Evolutionary conservation across 345 rosid genomes (phyloP).

Genomic region (Hypericum perforatum): DNA sequence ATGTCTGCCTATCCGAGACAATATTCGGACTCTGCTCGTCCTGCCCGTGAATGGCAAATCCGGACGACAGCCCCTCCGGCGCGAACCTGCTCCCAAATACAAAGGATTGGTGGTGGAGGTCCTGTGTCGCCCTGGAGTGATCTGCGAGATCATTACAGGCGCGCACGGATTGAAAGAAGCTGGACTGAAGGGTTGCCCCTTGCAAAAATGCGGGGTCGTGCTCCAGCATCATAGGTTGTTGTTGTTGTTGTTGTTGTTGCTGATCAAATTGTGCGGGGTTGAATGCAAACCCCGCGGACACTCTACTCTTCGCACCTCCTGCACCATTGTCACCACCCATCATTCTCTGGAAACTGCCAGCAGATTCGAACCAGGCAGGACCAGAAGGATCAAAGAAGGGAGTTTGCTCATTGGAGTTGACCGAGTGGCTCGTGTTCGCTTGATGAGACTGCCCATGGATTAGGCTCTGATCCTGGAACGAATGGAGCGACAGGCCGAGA

Average conservation of each 20-base stretch:
- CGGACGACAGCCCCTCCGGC: slow-evolving; percentile 39
- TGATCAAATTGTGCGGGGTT: neutral
- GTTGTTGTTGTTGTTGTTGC: slow-evolving; percentile 14
- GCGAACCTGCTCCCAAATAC: slow-evolving; percentile 39
- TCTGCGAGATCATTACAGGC: slow-evolving; percentile 45
- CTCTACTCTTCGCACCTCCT: neutral
- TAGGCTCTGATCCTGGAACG: slow-evolving; percentile 29
- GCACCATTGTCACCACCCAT: neutral
- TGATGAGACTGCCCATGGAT: slow-evolving; percentile 21
- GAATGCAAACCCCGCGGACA: slow-evolving; percentile 1
- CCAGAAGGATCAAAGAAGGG: slow-evolving; percentile 16
- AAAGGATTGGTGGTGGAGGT: slow-evolving; percentile 26
- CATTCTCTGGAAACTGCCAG: neutral
- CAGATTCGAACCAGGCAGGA: neutral
- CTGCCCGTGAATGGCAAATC: slow-evolving; percentile 42
- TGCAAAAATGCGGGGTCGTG: slow-evolving; percentile 35
- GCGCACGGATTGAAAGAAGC: slow-evolving; percentile 42
- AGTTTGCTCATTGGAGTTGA: slow-evolving; percentile 15
- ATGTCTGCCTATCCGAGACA: slow-evolving; percentile 29
- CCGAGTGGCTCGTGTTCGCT: slow-evolving; percentile 23
- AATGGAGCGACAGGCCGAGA: slow-evolving; percentile 59
- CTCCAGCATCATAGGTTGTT: slow-evolving; percentile 15
- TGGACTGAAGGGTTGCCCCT: slow-evolving; percentile 92
- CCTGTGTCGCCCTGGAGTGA: slow-evolving; percentile 33
- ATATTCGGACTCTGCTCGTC: slow-evolving; percentile 19